These are phyloP conservation scores for Odonthalia washingtoniensis DNA, from an alignment of 31 red algal genomes.

Conservation along the genomic window DNA sequence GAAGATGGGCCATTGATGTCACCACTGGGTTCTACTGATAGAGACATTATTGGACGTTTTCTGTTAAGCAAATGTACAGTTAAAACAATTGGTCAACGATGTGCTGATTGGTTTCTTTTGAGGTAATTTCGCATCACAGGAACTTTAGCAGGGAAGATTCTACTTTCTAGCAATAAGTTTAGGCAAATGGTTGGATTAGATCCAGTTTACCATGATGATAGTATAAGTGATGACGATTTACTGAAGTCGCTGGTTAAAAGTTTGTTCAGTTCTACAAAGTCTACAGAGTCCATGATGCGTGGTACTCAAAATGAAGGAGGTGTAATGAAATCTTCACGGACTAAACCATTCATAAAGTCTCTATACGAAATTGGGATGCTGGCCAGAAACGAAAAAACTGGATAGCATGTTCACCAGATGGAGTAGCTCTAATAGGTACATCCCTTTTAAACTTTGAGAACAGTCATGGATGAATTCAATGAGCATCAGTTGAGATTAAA, in stretches of 20 bases:
- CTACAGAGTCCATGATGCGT: slow-evolving; percentile 51
- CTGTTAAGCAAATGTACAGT: neutral
- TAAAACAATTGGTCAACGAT: neutral
- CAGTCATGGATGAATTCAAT: too few relatives aligned
- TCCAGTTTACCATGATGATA: too few relatives aligned
- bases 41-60: neutral
- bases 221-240: too few relatives aligned
- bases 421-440: slow-evolving; percentile 23
- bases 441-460: neutral
- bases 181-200: too few relatives aligned
- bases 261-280: too few relatives aligned
- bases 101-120: slow-evolving; percentile 5
- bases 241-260: too few relatives aligned
- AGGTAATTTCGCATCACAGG: slow-evolving; percentile 1
- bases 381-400: slow-evolving; percentile 4
- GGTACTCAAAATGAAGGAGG: slow-evolving; percentile 32
- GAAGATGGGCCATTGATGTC: neutral
- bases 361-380: slow-evolving; percentile 37
- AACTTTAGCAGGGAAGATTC: neutral
- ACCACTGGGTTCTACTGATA: neutral
- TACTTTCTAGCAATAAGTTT: too few relatives aligned
- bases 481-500: slow-evolving; percentile 45
- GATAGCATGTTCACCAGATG: slow-evolving; percentile 33
- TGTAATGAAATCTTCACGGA: neutral
- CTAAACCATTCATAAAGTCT: neutral